Conservation (phyloP, 2,329 filamentous ascomycete genomes). For the Fusarium bactridioides region DNA sequence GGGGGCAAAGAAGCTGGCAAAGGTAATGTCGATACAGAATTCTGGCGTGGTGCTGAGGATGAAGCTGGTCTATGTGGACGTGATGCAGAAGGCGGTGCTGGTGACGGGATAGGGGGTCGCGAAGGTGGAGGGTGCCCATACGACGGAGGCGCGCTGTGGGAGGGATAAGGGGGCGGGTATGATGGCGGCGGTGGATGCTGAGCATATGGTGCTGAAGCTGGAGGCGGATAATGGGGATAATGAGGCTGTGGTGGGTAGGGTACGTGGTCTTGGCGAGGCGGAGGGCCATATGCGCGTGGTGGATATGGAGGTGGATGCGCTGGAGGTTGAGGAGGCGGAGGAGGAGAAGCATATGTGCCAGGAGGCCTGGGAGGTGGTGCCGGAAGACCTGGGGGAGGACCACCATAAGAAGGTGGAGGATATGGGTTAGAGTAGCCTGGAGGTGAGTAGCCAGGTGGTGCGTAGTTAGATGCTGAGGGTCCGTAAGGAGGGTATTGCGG, state of each 20-base stretch:
- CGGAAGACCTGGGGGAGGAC: conserved; percentile 35
- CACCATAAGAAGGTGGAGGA: conserved; percentile 34
- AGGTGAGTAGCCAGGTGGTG: conserved; percentile 39
- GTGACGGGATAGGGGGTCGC: conserved; percentile 19
- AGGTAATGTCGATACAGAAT: conserved; percentile 21
- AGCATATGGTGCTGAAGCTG: conserved; percentile 26
- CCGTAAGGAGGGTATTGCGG: conserved; percentile 37
- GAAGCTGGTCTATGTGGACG: conserved; percentile 23
- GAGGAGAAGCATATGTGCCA: conserved; percentile 24
- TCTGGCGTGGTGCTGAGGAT: conserved; percentile 27
- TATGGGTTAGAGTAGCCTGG: conserved; percentile 39
- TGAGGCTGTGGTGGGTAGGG: conserved; percentile 32
- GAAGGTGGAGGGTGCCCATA: conserved; percentile 27
- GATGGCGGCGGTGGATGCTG: conserved; percentile 27
- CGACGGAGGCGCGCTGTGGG: conserved; percentile 28
- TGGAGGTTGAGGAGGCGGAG: conserved; percentile 23
- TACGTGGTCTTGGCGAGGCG: conserved; percentile 23
- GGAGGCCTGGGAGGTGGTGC: conserved; percentile 31
- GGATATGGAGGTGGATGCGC: conserved; percentile 29
- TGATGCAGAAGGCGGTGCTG: conserved; percentile 19
- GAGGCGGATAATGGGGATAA: conserved; percentile 32
- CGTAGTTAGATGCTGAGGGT: conserved; percentile 33
- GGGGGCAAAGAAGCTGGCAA: conserved; percentile 44
- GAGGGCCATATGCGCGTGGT: conserved; percentile 33
- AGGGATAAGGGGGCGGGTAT: conserved; percentile 35